These are phyloP conservation scores for Oryza glumipatula DNA, from an alignment of 176 grass and related monocot species.

Conservation along the genomic window DNA sequence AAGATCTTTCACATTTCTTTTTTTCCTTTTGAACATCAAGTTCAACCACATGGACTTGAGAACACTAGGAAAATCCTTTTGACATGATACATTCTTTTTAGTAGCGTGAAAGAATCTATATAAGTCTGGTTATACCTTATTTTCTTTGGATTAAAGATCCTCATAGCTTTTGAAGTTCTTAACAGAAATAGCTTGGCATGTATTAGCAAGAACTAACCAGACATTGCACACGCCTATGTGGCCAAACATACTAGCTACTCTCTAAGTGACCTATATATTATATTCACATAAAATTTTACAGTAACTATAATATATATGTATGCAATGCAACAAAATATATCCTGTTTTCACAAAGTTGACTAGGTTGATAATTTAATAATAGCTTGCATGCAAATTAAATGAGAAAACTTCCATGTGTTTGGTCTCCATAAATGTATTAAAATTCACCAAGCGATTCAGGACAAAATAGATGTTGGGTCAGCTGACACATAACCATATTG, in stretches of 20 bases:
- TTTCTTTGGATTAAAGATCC: background rate
- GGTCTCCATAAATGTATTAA: background rate
- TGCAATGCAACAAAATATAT: background rate
- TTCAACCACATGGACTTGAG: too few relatives aligned
- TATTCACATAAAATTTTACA: background rate
- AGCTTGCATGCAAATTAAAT: background rate
- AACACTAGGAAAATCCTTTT: too few relatives aligned
- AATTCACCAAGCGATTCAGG: background rate
- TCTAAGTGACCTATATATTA: background rate
- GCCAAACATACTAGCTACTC: background rate
- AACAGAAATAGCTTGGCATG: background rate
- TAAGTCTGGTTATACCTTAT: background rate
- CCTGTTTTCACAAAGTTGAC: background rate
- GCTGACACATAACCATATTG: background rate
- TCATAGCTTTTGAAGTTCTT: background rate
- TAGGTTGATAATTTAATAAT: background rate
- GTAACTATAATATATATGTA: background rate
- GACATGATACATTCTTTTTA: too few relatives aligned
- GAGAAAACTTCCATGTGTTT: background rate
- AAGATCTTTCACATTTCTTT: background rate
- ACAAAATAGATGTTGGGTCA: background rate
- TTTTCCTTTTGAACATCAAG: background rate
- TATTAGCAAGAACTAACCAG: background rate
- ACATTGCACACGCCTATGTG: background rate
- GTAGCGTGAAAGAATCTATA: too few relatives aligned